Base-by-base conservation (phyloP, 1,139 yeast species). In the Candida tropicalis region DNA sequence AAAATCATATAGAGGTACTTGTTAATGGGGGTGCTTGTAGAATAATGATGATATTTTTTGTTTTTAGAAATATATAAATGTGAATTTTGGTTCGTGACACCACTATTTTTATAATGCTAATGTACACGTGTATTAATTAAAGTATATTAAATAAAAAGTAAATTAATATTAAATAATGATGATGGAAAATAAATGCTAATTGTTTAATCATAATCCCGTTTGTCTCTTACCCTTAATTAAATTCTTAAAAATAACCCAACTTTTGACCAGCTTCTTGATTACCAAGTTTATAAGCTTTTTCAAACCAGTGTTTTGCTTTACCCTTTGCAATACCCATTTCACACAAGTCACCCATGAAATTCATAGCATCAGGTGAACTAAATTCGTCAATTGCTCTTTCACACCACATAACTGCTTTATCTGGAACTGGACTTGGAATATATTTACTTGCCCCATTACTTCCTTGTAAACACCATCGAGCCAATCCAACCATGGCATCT, bases 381-480 rank as follows among this genome's bases (percentile, higher is more conserved):
- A 58, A 62, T 57, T 84, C 87, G 51, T 84, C 86, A 2, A 95
- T 84, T 0, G 96, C 91, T 49, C 87, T 77, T 42, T 88, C 80
- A 28, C 96, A 95, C 98, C 98, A 93, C 51, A 85, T 68, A 46
- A 86, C 83, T 0, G 97, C 96, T 60, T 87, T 75, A 37, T 82
- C 82, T 42, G 87, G 93, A 55, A 82, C 81, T 29, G 87, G 84
- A 33, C 72, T 68, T 35, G 95, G 77, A 23, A 89, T 65, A 44
- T 69, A 66, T 49, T 66, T 69, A 43, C 68, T 63, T 20, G 52
- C 69, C 0, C 86, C 88, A 10, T 80, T 77, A 4, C 87, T 81
- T 2, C 98, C 98, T 0, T 88, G 82, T 50, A 93, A 71, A 58
- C 86, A 87, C 98, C 99, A 93, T 37, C 97, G 91, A 48, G 90